phyloP scores from a whole-genome alignment of 352 stramenopile genomes.

The Globisporangium carolinianum region DNA sequence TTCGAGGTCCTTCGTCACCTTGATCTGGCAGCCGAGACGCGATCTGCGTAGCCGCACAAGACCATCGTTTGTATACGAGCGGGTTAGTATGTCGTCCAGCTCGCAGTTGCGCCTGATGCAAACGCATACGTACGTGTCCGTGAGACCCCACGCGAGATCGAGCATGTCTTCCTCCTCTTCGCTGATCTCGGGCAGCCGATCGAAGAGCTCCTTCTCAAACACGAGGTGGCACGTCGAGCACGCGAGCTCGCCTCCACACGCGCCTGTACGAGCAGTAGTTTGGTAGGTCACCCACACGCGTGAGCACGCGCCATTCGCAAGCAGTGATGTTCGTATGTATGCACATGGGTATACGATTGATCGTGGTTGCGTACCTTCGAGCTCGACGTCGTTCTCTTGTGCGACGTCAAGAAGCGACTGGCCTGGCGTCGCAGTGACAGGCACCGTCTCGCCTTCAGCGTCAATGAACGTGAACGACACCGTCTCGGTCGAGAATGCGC shows the following conservation, averaged over 20 bases:
- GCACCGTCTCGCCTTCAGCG: slow-evolving; percentile 57
- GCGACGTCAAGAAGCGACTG: slow-evolving; percentile 87
- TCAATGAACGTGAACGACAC: slow-evolving; percentile 82
- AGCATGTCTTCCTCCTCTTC: slow-evolving; percentile 96
- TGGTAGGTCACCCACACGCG: background rate
- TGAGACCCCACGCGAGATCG: slow-evolving; percentile 91
- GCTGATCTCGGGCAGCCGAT: slow-evolving; percentile 78
- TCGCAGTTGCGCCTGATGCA: background rate
- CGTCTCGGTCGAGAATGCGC: slow-evolving; percentile 34
- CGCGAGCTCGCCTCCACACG: slow-evolving; percentile 89
- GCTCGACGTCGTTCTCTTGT: slow-evolving; percentile 91
- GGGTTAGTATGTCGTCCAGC: background rate
- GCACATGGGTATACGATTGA: background rate
- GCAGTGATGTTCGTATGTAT: background rate
- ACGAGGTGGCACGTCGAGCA: slow-evolving; percentile 94
- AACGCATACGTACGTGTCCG: slow-evolving; percentile 78
- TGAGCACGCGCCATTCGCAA: background rate
- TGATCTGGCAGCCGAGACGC: slow-evolving; percentile 88
- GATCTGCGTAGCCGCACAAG: slow-evolving; percentile 22
- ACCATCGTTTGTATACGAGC: background rate
- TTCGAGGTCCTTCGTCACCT: slow-evolving; percentile 83
- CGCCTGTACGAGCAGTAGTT: slow-evolving; percentile 26
- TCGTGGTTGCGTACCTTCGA: slow-evolving; percentile 47
- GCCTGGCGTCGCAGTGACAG: slow-evolving; percentile 66
- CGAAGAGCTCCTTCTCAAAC: slow-evolving; percentile 87